Base-by-base conservation (phyloP, 805 yeast genomes). In the Ogataea degrootiae region DNA sequence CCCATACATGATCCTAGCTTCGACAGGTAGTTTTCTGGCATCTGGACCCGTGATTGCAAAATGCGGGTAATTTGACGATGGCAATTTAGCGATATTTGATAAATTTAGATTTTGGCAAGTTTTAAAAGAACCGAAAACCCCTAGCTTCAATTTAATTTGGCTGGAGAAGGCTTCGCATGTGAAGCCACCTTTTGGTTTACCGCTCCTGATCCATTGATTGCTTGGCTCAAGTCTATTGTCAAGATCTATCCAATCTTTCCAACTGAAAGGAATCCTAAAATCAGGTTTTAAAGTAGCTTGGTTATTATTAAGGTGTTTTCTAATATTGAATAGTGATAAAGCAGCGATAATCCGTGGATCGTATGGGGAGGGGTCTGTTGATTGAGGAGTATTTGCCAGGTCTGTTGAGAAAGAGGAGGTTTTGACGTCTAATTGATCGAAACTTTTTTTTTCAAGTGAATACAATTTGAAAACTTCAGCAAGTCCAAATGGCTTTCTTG, bases 1-100 rank as follows among this genome's bases (percentile, higher is more conserved):
- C 0, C 75, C 75, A 45, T 66, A 48, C 2, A 65, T 49, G 4
- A 57, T 46, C 34, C 75, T 56, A 1, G 69, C 68, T 12, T 60
- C 65, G 31, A 54, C 62, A 5, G 67, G 54, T 19, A 68, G 46
- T 26, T 55, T 54, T 2, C 48, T 37, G 31, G 60, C 62, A 11
- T 53, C 45, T 1, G 66, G 60, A 3, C 58, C 60, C 0, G 42
- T 46, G 2, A 69, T 54, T 26, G 53, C 54, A 44, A 69, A 58
- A 16, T 42, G 51, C 0, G 67, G 67, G 31, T 50, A 57, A 14
- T 52, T 39, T 0, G 45, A 47, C 41, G 42, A 51, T 16, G 59
- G 63, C 34, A 53, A 47, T 15, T 23, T 42, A 11, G 16, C 3
- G 11, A 49, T 38, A 34, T 53, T 55, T 1, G 41, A 15, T 2